Percentiles rank a stretch among this genome's conserved stretches.
Conservation (phyloP, 345 rosid species). For the Aegle marmelos region DNA sequence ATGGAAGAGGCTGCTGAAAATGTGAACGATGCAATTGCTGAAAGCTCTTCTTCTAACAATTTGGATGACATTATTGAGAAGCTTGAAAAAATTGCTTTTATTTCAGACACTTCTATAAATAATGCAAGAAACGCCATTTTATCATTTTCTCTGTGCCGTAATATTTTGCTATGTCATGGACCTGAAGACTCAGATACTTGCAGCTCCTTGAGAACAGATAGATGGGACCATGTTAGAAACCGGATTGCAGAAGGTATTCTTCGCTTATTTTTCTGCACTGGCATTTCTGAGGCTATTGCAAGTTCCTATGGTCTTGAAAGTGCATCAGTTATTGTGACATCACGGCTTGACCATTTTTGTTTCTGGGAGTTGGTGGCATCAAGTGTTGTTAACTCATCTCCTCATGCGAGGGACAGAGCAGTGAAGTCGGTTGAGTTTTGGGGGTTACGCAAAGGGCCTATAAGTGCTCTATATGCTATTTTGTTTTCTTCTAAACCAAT, state of each 20-base stretch:
- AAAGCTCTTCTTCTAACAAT: conserved; percentile 39
- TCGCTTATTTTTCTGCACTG: conserved; percentile 84
- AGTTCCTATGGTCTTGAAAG: conserved; percentile 55
- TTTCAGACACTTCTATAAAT: conserved; percentile 49
- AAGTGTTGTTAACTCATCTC: conserved; percentile 57
- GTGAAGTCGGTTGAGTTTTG: conserved; percentile 82
- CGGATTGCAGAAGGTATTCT: conserved; percentile 76
- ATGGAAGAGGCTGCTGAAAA: conserved; percentile 89
- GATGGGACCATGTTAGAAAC: conserved; percentile 57
- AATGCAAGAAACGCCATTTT: conserved; percentile 65
- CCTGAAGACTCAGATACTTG: conserved; percentile 32
- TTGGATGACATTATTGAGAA: conserved; percentile 38
- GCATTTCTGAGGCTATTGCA: conserved; percentile 85
- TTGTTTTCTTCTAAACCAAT: conserved; percentile 70
- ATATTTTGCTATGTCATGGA: conserved; percentile 31
- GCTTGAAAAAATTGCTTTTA: conserved; percentile 48
- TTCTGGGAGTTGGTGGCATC: conserved; percentile 86
- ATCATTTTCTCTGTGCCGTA: conserved; percentile 56
- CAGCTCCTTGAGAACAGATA: conserved; percentile 34
- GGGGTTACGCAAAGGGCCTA: conserved; percentile 82
- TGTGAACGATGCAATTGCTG: conserved; percentile 52
- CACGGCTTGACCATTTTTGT: conserved; percentile 48
- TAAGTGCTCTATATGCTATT: conserved; percentile 75
- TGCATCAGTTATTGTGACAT: conserved; percentile 59
- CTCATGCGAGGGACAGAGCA: conserved; percentile 70